phyloP scores from a whole-genome alignment of 2,329 filamentous ascomycete species.

The Colletotrichum cereale region DNA sequence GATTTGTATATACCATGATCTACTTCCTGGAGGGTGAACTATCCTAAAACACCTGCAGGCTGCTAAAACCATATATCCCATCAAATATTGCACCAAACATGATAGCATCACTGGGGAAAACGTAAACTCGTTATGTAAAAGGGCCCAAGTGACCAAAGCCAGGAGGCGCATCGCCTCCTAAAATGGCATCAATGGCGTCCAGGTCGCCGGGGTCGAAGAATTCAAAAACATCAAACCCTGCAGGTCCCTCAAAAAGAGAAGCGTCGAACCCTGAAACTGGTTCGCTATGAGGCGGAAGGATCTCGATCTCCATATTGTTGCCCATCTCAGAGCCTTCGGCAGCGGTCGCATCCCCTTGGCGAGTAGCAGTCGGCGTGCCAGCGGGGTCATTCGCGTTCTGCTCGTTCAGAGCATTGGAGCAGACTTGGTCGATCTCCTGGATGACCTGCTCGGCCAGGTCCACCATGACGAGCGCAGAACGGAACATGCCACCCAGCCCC shows the following conservation, averaged over 20 bases:
- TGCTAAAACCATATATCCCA: no score
- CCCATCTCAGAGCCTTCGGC: neutral
- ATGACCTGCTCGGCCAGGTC: slow-evolving; percentile 43
- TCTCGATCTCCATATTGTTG: neutral
- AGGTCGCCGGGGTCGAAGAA: slow-evolving; percentile 44
- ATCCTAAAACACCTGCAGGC: neutral
- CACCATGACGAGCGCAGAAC: slow-evolving; percentile 44
- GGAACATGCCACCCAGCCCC: slow-evolving; percentile 42
- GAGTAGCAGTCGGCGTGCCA: slow-evolving; percentile 25
- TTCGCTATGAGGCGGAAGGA: neutral
- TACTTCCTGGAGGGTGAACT: neutral
- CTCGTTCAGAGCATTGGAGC: slow-evolving; percentile 34
- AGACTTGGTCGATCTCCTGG: slow-evolving; percentile 43
- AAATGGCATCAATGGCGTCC: slow-evolving; percentile 43
- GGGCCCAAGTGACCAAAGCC: slow-evolving; percentile 7
- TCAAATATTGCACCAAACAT: neutral
- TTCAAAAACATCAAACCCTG: slow-evolving; percentile 42
- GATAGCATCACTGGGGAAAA: neutral
- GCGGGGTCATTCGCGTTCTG: slow-evolving; percentile 13
- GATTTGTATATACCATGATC: neutral
- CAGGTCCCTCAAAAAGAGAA: slow-evolving; percentile 23
- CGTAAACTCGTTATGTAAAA: neutral
- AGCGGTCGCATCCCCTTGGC: slow-evolving; percentile 3
- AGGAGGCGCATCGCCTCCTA: slow-evolving; percentile 31
- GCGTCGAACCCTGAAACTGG: slow-evolving; percentile 7